Base-by-base conservation (phyloP, 2,329 filamentous ascomycete genomes). In the Sclerotinia glacialis region DNA sequence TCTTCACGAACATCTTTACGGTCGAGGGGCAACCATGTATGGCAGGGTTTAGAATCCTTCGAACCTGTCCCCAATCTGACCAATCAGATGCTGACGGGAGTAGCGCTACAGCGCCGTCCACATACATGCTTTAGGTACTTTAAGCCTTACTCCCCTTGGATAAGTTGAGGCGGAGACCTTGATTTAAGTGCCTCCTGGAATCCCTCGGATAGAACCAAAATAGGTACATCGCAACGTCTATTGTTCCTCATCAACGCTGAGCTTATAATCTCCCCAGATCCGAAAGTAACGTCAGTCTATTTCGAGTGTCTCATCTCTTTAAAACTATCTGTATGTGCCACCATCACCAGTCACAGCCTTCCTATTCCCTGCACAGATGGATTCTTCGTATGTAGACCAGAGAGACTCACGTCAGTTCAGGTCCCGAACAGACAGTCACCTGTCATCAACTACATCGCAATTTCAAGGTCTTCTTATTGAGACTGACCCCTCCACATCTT, bases 331-430 rank as follows among this genome's bases (percentile, higher is more conserved):
- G 65, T 67, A 67, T 55, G 65, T 67, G 65, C 37, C 64, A 71
- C 72, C 68, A 67, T 72, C 70, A 73, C 69, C 68, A 70, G 65
- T 73, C 71, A 72, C 73, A 74, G 73, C 74, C 72, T 69, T 65
- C 69, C 67, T 62, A 65, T 68, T 34, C 65, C 65, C 37, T 67
- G 65, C 61, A 65, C 63, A 72, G 64, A 76, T 76, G 74, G 74
- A 75, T 67, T 70, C 70, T 69, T 70, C 69, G 68, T 76, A 74
- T 76, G 73, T 75, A 73, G 71, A 73, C 67, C 69, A 70, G 69
- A 70, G 71, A 74, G 72, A 74, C 74, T 76, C 74, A 76, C 73
- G 70, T 68, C 72, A 74, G 68, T 71, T 67, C 69, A 76, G 74
- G 72, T 76, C 73, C 66, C 70, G 72, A 71, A 70, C 73, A 64